A percentile compares a stretch with the other conserved stretches of the same genome.
These are phyloP conservation scores for Boletus insuetus DNA, from an alignment of 768 basidiomycete species.

Conservation along the genomic window DNA sequence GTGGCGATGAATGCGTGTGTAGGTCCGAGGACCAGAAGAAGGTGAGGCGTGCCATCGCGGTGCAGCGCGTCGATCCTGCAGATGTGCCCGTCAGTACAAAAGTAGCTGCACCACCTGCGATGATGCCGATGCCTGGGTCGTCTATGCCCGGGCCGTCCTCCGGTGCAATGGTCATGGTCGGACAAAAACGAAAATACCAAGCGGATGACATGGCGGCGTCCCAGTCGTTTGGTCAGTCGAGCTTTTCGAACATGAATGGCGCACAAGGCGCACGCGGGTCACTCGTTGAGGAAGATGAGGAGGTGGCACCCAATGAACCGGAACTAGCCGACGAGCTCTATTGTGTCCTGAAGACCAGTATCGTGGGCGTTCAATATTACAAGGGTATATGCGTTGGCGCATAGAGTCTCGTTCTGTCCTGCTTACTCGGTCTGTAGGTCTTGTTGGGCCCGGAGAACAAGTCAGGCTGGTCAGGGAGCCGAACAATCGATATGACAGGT, in stretches of 20 bases:
- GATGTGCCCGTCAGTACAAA: slow-evolving; percentile 54
- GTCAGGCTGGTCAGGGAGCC: slow-evolving; percentile 69
- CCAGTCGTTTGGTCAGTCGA: slow-evolving; percentile 10
- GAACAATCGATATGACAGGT: slow-evolving; percentile 66
- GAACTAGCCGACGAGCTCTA: slow-evolving; percentile 68
- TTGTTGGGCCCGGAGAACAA: slow-evolving; percentile 80
- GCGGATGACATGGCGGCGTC: slow-evolving; percentile 21
- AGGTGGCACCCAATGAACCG: slow-evolving; percentile 41
- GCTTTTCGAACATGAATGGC: slow-evolving; percentile 16
- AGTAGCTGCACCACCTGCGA: slow-evolving; percentile 2
- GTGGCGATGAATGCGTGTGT: not conserved
- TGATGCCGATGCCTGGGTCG: not conserved
- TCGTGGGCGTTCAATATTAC: slow-evolving; percentile 88
- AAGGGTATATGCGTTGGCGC: slow-evolving; percentile 39
- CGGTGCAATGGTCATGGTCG: slow-evolving; percentile 11
- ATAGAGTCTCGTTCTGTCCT: not conserved
- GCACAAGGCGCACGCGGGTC: not conserved
- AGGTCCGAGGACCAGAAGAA: slow-evolving; percentile 63
- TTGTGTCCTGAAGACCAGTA: slow-evolving; percentile 51
- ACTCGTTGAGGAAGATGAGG: slow-evolving; percentile 41
- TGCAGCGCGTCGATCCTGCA: slow-evolving; percentile 50
- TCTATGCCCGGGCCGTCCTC: slow-evolving; percentile 11
- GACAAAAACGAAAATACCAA: slow-evolving; percentile 46
- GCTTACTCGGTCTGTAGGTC: slow-evolving; percentile 41
- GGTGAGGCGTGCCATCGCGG: slow-evolving; percentile 55